Percentiles rank a stretch among this genome's conserved stretches.
Conservation (phyloP, 768 basidiomycete genomes). For the Tephrocybe sp. region DNA sequence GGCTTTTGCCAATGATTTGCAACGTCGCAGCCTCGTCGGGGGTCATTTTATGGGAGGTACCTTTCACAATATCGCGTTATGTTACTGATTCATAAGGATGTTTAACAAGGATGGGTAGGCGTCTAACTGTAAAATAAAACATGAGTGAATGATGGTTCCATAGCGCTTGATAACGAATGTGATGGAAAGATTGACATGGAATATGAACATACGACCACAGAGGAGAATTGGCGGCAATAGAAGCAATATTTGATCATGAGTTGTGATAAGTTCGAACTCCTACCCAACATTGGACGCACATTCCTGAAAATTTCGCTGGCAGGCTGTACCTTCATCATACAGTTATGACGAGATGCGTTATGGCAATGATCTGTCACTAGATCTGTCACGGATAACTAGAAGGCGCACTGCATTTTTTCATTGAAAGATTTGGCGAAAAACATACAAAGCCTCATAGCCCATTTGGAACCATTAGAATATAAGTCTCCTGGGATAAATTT, state of each 20-base stretch:
- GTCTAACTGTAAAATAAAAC: background rate
- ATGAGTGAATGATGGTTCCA: background rate
- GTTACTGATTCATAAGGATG: too few species aligned
- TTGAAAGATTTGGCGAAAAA: background rate
- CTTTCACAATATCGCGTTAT: background rate
- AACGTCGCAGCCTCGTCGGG: conserved; percentile 4
- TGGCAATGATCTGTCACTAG: background rate
- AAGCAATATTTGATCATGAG: background rate
- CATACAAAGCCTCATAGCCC: background rate
- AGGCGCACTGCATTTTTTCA: background rate
- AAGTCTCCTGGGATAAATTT: background rate
- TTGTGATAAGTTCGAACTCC: background rate
- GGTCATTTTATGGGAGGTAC: background rate
- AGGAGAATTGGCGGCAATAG: too few species aligned
- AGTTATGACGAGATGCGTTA: background rate
- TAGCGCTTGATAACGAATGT: background rate
- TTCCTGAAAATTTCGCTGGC: background rate
- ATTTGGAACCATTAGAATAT: too few species aligned
- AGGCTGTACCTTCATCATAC: background rate
- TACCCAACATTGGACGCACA: background rate
- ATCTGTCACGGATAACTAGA: background rate
- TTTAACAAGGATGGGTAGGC: too few species aligned
- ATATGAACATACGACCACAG: too few species aligned
- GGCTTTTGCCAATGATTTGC: conserved; percentile 4
- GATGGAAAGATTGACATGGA: background rate